Percentiles rank a stretch among this genome's conserved stretches.
These are phyloP conservation scores for Cordyceps cicadae DNA, from an alignment of 2,329 filamentous ascomycete genomes.

Conservation along the genomic window DNA sequence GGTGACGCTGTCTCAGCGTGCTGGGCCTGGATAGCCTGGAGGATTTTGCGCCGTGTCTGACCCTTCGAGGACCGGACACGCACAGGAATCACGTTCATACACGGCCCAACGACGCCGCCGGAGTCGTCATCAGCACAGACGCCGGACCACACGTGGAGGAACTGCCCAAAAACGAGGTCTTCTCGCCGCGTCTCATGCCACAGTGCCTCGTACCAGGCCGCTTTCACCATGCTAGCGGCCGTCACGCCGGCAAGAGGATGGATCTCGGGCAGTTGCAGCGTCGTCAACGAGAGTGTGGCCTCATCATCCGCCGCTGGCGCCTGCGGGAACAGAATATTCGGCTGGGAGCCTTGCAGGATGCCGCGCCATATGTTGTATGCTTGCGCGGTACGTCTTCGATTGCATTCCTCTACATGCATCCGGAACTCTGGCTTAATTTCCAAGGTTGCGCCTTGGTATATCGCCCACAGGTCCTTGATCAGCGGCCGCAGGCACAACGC, in stretches of 20 bases:
- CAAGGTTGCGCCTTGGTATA: neutral
- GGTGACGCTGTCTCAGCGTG: neutral
- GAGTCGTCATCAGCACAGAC: neutral
- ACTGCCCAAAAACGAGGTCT: neutral
- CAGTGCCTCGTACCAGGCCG: neutral
- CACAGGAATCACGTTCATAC: constrained; percentile 5
- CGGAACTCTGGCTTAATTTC: neutral
- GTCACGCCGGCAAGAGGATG: neutral
- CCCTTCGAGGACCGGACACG: neutral
- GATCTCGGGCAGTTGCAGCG: neutral
- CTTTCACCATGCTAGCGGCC: neutral
- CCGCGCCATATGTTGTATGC: neutral
- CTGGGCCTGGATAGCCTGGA: neutral
- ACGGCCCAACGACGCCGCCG: neutral
- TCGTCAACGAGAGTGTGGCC: neutral
- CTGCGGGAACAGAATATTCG: neutral
- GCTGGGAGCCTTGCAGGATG: neutral
- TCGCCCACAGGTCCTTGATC: neutral
- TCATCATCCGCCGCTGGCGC: neutral
- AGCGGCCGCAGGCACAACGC: neutral
- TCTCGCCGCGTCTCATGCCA: neutral
- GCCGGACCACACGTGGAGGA: constrained; percentile 1
- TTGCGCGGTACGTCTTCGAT: neutral
- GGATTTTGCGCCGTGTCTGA: neutral
- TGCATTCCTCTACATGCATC: neutral